phyloP scores from a whole-genome alignment of 177 flowering plant genomes.

The Telopea speciosissima region DNA sequence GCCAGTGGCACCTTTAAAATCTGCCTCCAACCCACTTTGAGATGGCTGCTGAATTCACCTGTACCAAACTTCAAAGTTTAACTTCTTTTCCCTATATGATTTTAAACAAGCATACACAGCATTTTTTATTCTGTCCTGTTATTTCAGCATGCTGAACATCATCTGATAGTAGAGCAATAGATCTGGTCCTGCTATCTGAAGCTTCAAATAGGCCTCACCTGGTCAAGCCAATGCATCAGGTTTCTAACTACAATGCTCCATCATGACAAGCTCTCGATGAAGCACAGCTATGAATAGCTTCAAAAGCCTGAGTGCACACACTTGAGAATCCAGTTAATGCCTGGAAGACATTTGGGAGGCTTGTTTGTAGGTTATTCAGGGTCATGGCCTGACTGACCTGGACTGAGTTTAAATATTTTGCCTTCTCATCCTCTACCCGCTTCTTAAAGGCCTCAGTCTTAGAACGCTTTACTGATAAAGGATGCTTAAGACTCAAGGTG shows the following conservation, averaged over 20 bases:
- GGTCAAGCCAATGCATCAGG: not conserved
- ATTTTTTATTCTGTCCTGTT: not conserved
- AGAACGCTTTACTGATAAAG: slow-evolving; percentile 41
- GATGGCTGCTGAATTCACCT: not conserved
- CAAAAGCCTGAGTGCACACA: slow-evolving; percentile 44
- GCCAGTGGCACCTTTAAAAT: not conserved
- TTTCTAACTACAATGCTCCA: not conserved
- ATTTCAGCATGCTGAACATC: not conserved
- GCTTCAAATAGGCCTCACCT: not conserved
- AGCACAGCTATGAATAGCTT: slow-evolving; percentile 27
- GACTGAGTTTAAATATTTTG: slow-evolving; percentile 44
- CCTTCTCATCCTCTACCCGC: slow-evolving; percentile 50
- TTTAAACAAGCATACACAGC: not conserved
- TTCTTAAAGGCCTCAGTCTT: slow-evolving; percentile 52
- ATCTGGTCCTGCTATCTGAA: not conserved
- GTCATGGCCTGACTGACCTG: slow-evolving; percentile 50
- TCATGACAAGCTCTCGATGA: slow-evolving; percentile 1
- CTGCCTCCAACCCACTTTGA: not conserved
- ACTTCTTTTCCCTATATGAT: not conserved
- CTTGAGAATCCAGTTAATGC: slow-evolving; percentile 54
- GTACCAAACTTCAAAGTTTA: not conserved
- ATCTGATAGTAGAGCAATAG: not conserved
- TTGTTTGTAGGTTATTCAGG: slow-evolving; percentile 47
- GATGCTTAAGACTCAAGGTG: slow-evolving; percentile 43
- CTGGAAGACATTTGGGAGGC: slow-evolving; percentile 69